Evolutionary conservation across 2,329 filamentous ascomycete genomes (phyloP).

Genomic region (Shiraia sp.): DNA sequence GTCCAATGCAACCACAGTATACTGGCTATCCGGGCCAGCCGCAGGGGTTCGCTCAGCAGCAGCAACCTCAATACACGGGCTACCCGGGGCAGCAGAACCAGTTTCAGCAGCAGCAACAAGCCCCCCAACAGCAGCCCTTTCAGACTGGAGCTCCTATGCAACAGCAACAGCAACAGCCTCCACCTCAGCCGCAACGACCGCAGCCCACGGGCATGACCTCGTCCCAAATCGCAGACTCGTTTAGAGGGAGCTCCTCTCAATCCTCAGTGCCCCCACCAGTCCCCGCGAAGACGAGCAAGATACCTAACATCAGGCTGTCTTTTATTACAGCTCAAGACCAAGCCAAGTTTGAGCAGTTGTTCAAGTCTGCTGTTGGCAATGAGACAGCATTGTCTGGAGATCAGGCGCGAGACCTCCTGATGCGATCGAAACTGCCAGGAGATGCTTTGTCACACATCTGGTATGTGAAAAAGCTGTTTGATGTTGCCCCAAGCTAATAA

Average conservation of each 20-base stretch:
- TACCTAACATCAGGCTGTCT: slow-evolving; percentile 90
- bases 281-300: slow-evolving; percentile 72
- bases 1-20: slow-evolving; percentile 52
- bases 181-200: slow-evolving; percentile 50
- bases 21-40: slow-evolving; percentile 54
- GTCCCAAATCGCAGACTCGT: slow-evolving; percentile 66
- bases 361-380: slow-evolving; percentile 91
- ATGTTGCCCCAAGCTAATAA: slow-evolving; percentile 17
- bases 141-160: slow-evolving; percentile 54
- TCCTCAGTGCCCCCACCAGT: slow-evolving; percentile 60
- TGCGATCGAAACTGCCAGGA: slow-evolving; percentile 86
- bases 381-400: slow-evolving; percentile 85
- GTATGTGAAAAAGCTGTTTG: slow-evolving; percentile 53
- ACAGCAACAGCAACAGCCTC: slow-evolving; percentile 62
- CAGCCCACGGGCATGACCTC: slow-evolving; percentile 66
- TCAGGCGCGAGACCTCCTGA: slow-evolving; percentile 84
- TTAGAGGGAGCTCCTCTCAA: slow-evolving; percentile 45
- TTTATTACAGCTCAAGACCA: slow-evolving; percentile 97
- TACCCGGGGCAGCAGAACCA: slow-evolving; percentile 50
- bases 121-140: slow-evolving; percentile 53
- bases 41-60: slow-evolving; percentile 52
- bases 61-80: slow-evolving; percentile 52
- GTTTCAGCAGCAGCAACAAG: slow-evolving; percentile 55
- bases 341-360: slow-evolving; percentile 94
- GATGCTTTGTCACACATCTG: slow-evolving; percentile 91